Base-by-base conservation (phyloP, 2,329 filamentous ascomycete species). In the Cordyceps militaris region DNA sequence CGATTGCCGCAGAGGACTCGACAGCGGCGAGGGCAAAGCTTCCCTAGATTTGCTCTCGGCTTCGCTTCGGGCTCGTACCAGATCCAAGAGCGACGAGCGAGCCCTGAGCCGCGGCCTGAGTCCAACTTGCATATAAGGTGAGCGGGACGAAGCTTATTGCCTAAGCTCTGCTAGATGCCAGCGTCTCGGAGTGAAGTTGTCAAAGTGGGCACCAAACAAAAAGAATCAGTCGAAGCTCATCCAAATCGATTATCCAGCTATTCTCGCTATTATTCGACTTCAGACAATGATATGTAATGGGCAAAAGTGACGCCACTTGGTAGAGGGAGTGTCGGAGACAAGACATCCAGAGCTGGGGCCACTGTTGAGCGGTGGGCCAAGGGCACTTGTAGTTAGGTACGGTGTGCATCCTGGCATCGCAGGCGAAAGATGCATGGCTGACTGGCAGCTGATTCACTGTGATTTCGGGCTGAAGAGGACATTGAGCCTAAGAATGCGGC, bases 111-210 rank as follows among this genome's bases (percentile, higher is more conserved):
- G 53, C 28, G 58, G 58, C 32, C 58, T 47, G 34, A 60, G 49
- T 49, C 58, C 58, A 50, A 60, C 48, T 60, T 60, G 58, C 58
- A 60, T 60, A 56, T 50, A 60, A 42, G 28, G 40, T 21, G 56
- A 21, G 19, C 23, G 42, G 21, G 28, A 42, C 19, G 48, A 19
- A 43, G 56, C 49, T 42, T 38, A n/a, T 19, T 32, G 54, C 32
- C 44, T n/a, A 48, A 21, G 46, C 30, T 32, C n/a, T 14, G 32
- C 48, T 38, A 10, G 42, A 28, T 42, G 36, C 24, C 14, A 2
- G 21, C 34, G 47, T 7, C 6, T 23, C 19, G 38, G 4, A 11
- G 23, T 4, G 7, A 24, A 30, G 10, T 32, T n/a, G n/a, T n/a
- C n/a, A n/a, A n/a, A 13, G 1, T 14, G n/a, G 24, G n/a, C 36